phyloP scores from a whole-genome alignment of 2,329 filamentous ascomycete genomes.

The Colletotrichum acutatum region DNA sequence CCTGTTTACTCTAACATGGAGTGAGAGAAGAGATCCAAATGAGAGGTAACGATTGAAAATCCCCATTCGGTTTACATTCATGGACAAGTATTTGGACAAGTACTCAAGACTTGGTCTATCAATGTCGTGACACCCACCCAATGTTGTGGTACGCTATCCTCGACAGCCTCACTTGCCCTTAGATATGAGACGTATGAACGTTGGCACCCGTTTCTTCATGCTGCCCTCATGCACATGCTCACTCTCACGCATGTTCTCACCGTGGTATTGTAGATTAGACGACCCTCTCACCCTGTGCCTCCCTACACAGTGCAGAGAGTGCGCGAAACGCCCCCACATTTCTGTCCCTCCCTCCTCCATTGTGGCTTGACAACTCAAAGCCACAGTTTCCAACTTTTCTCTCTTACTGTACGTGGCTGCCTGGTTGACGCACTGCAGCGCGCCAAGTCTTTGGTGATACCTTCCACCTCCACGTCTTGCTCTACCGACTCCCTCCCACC shows the following conservation, averaged over 20 bases:
- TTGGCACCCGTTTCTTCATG: background rate
- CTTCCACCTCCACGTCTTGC: background rate
- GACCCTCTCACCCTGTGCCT: background rate
- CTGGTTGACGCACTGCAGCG: slow-evolving; percentile 21
- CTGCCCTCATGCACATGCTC: background rate
- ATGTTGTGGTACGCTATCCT: background rate
- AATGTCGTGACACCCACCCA: background rate
- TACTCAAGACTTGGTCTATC: background rate
- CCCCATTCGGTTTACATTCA: background rate
- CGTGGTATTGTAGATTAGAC: no score
- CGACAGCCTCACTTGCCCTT: background rate
- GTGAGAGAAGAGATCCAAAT: background rate
- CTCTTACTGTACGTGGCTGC: slow-evolving; percentile 31
- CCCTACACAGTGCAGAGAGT: background rate
- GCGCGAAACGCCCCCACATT: background rate
- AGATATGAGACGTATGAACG: background rate
- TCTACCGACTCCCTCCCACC: background rate
- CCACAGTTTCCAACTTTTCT: background rate
- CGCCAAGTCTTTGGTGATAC: slow-evolving; percentile 26
- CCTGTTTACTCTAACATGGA: background rate
- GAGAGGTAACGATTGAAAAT: background rate
- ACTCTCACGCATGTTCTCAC: background rate
- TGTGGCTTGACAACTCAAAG: no score
- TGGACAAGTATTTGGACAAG: background rate
- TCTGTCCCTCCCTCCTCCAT: background rate